These are phyloP conservation scores for Cadophora malorum DNA, from an alignment of 2,329 filamentous ascomycete species.

Conservation along the genomic window DNA sequence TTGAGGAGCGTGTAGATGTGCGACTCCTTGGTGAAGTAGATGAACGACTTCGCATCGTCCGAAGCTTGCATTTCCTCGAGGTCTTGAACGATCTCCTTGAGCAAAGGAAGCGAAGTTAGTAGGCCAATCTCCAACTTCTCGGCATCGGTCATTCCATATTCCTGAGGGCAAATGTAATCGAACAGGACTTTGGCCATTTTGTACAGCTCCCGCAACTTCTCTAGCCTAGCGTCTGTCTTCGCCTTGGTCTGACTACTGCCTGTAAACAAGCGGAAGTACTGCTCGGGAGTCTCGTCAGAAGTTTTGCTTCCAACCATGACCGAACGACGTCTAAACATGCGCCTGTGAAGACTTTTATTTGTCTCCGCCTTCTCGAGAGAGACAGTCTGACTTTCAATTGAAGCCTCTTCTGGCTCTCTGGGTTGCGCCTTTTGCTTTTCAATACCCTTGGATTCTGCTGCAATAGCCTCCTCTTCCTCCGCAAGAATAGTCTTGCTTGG, in stretches of 20 bases:
- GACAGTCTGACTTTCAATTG: slow-evolving; percentile 33
- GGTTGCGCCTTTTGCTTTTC: slow-evolving; percentile 40
- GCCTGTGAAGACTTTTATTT: slow-evolving; percentile 46
- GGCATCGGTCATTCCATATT: slow-evolving; percentile 93
- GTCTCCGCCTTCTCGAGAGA: slow-evolving; percentile 40
- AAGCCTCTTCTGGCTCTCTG: slow-evolving; percentile 35
- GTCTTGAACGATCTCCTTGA: slow-evolving; percentile 94
- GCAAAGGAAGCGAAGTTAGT: slow-evolving; percentile 87
- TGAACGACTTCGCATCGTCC: slow-evolving; percentile 91
- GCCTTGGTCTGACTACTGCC: slow-evolving; percentile 76
- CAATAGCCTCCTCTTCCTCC: slow-evolving; percentile 59
- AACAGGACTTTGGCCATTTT: slow-evolving; percentile 93
- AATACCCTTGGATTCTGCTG: slow-evolving; percentile 43
- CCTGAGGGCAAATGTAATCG: slow-evolving; percentile 97
- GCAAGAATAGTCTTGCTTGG: slow-evolving; percentile 80
- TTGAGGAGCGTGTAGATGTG: slow-evolving; percentile 98
- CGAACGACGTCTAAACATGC: slow-evolving; percentile 66
- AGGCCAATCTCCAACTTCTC: slow-evolving; percentile 99
- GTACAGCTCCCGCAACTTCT: slow-evolving; percentile 91
- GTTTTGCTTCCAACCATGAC: slow-evolving; percentile 61
- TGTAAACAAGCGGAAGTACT: slow-evolving; percentile 89
- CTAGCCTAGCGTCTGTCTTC: slow-evolving; percentile 83
- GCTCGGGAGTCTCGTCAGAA: slow-evolving; percentile 57
- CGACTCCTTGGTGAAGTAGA: slow-evolving; percentile 99
- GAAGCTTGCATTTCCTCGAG: slow-evolving; percentile 97